Conservation (phyloP, 495 filamentous ascomycete species). For the Penicillium mononematosum region DNA sequence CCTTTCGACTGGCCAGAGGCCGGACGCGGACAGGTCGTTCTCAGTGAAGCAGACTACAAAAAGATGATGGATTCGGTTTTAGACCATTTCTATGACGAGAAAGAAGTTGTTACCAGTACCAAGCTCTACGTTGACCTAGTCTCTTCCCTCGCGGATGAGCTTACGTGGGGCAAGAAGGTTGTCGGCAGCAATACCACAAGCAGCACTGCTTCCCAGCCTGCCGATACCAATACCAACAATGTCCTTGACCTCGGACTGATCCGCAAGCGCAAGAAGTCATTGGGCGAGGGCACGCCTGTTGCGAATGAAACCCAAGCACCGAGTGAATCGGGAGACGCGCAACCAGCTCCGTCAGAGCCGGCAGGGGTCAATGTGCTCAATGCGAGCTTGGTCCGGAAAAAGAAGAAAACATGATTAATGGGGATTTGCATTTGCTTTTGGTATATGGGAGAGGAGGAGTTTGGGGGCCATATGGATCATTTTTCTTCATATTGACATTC, state of each 20-base stretch:
- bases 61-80: slow-evolving; percentile 74
- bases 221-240: slow-evolving; percentile 28
- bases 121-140: slow-evolving; percentile 69
- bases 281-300: slow-evolving; percentile 24
- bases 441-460: slow-evolving; percentile 1
- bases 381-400: slow-evolving; percentile 62
- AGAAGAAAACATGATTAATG: slow-evolving; percentile 49
- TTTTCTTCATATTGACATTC: neutral
- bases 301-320: slow-evolving; percentile 15
- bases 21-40: slow-evolving; percentile 66
- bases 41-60: slow-evolving; percentile 72
- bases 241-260: slow-evolving; percentile 45
- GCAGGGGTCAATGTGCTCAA: slow-evolving; percentile 57
- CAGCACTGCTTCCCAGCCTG: slow-evolving; percentile 28
- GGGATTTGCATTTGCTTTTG: neutral
- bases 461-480: neutral
- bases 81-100: slow-evolving; percentile 73
- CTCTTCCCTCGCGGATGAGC: slow-evolving; percentile 49
- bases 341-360: slow-evolving; percentile 26
- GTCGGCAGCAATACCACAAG: slow-evolving; percentile 41
- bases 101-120: slow-evolving; percentile 68
- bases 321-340: slow-evolving; percentile 26
- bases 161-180: slow-evolving; percentile 56
- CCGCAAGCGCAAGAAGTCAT: slow-evolving; percentile 55
- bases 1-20: slow-evolving; percentile 68